Evolutionary conservation across 2,329 filamentous ascomycete species (phyloP), one percentile per base, ranked within the genome.

Genomic region (Eutypa lata): DNA sequence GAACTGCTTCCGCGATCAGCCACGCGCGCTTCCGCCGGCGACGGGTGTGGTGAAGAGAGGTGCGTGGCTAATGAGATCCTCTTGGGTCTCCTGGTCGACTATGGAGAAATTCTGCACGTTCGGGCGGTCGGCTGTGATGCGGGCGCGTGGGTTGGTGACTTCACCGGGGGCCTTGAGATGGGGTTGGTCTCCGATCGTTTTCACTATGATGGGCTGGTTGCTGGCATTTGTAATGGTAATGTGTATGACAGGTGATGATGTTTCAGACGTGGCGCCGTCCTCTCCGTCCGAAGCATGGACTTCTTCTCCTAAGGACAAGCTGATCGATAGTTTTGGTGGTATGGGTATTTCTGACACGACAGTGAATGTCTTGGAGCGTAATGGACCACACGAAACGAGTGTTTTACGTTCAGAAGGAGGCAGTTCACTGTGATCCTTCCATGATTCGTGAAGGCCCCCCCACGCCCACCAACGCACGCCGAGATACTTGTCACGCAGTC

Each of bases 391-490:
- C 22, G 44, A 47, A 31, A 47, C 44, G 22, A 47, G 26, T 31
- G 26, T 31, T 10, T 31, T 31, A 10, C 26, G 26, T 31, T 31
- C 26, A 10, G 26, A 31, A 31, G 26, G 26, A 31, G 26, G 26
- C 26, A 31, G 26, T 10, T 31, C 26, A 31, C 26, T 31, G 26
- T 31, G 6, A 31, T 10, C 6, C 5, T 31, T 31, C 26, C 26
- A 31, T 31, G 10, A 31, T 31, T 31, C 26, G 26, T 31, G 26
- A 31, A 10, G 26, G 26, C 6, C 26, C 10, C 26, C 35, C 46
- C 26, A 48, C 31, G 46, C 26, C 46, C 46, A 48, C 46, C 46
- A 48, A 21, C 37, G 31, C 18, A 48, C 31, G 37, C 46, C 46
- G 37, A 48, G 46, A n/a, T 48, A 33, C 19, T 48, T 48, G 24